These are phyloP conservation scores for Mycena capillaripes DNA, from an alignment of 768 basidiomycete genomes.

Conservation along the genomic window DNA sequence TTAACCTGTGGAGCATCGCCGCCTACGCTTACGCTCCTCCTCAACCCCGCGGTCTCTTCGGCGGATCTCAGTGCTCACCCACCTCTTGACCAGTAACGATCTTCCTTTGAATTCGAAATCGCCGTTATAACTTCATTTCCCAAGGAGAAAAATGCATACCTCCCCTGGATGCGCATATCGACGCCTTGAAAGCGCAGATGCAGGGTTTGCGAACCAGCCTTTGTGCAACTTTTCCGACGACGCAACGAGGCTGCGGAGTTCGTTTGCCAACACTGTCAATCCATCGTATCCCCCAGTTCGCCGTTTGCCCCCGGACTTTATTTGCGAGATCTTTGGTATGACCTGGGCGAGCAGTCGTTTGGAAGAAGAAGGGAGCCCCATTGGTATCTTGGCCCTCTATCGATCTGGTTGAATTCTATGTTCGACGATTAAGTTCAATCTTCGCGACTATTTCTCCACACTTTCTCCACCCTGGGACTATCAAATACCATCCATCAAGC, in stretches of 20 bases:
- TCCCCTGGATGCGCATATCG: neutral
- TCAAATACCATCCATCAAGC: too few species aligned
- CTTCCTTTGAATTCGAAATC: neutral
- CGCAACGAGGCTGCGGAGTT: neutral
- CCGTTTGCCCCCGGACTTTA: neutral
- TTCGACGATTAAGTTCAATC: too few species aligned
- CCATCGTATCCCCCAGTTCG: neutral
- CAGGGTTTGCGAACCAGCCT: neutral
- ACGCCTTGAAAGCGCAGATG: too few species aligned
- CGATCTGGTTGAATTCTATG: too few species aligned
- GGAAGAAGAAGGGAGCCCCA: neutral
- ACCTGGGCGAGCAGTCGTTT: neutral
- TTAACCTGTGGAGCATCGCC: neutral
- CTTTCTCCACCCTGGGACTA: too few species aligned
- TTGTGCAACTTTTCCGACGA: neutral
- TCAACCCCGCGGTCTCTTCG: neutral
- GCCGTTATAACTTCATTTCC: neutral
- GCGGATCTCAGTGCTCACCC: neutral
- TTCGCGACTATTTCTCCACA: too few species aligned
- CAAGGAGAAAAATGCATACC: neutral
- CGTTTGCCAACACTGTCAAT: neutral
- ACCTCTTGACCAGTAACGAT: neutral
- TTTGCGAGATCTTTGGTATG: slow-evolving; percentile 1
- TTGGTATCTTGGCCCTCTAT: neutral
- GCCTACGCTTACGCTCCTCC: neutral